phyloP scores from a whole-genome alignment of 73 alveolate genomes.

The Tetrahymena elliotti region DNA sequence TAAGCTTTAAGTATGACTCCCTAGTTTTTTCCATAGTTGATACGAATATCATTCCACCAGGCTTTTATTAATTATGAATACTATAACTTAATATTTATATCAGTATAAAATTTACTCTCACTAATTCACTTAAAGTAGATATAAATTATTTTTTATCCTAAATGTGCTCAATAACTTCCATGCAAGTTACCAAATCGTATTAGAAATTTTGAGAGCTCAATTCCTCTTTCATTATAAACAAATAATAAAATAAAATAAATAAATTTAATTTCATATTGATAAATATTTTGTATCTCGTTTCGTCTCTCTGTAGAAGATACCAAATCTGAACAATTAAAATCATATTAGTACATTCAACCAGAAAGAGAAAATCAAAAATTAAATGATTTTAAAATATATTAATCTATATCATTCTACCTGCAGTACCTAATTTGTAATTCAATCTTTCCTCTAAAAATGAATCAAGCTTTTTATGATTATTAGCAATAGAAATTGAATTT shows the following conservation, averaged over 20 bases:
- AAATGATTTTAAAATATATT: neutral
- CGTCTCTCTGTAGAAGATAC: too few species aligned
- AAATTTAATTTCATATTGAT: neutral
- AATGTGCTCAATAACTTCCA: slow-evolving; percentile 88
- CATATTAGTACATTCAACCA: too few species aligned
- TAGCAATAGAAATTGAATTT: slow-evolving; percentile 42
- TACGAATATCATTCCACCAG: slow-evolving; percentile 66
- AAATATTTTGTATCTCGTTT: too few species aligned
- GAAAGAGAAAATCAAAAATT: too few species aligned
- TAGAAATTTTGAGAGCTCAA: neutral
- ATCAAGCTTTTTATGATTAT: slow-evolving; percentile 19
- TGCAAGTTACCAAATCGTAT: slow-evolving; percentile 57
- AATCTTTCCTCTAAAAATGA: slow-evolving; percentile 27
- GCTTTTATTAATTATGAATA: neutral
- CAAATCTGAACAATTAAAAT: too few species aligned
- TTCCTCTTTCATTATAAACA: neutral
- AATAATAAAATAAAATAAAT: neutral
- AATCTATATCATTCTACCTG: slow-evolving; percentile 17
- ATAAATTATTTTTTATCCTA: slow-evolving; percentile 51
- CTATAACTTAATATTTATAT: neutral
- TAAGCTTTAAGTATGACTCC: slow-evolving; percentile 62
- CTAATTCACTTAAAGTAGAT: slow-evolving; percentile 18
- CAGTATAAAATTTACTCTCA: slow-evolving; percentile 11
- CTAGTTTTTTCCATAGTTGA: slow-evolving; percentile 70
- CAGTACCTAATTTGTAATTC: slow-evolving; percentile 43